Conservation (phyloP, 1,139 yeast genomes). For the Eremothecium sinecaudum region DNA sequence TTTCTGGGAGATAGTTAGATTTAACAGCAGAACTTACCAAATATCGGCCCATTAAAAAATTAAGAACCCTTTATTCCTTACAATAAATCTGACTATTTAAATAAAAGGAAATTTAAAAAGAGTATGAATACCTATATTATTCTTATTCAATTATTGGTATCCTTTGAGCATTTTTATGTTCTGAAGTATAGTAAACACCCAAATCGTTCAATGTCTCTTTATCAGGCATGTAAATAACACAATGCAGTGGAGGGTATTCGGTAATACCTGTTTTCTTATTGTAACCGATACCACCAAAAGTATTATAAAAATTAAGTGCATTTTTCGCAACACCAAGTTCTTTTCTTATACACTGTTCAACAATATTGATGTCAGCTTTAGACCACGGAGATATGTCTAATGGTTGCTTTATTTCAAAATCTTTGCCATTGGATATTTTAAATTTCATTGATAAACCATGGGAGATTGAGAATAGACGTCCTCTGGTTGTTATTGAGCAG, state of each 20-base stretch:
- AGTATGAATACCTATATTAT: no score
- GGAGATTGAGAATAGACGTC: constrained; percentile 43
- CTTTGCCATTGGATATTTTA: constrained; percentile 42
- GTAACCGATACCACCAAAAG: constrained; percentile 27
- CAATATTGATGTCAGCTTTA: constrained; percentile 37
- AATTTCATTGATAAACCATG: constrained; percentile 44
- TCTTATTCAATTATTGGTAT: constrained; percentile 23
- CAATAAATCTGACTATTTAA: no score
- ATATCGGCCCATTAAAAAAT: no score
- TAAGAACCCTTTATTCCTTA: no score
- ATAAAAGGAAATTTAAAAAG: no score
- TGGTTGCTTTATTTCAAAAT: constrained; percentile 42
- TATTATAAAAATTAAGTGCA: constrained; percentile 26
- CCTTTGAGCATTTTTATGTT: constrained; percentile 12
- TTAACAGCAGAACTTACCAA: not conserved
- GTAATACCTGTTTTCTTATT: constrained; percentile 21
- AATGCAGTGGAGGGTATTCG: constrained; percentile 32
- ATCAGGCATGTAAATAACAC: constrained; percentile 22
- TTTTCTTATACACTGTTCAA: constrained; percentile 42
- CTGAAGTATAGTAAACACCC: constrained; percentile 14
- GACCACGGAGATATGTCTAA: constrained; percentile 47
- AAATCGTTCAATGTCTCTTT: constrained; percentile 16
- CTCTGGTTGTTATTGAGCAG: constrained; percentile 38
- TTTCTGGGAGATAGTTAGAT: no score
- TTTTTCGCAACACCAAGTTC: constrained; percentile 42